Percentiles rank a stretch among this genome's conserved stretches.
These are phyloP conservation scores for Penicillium sp. DNA, from an alignment of 2,329 filamentous ascomycete genomes.

Conservation along the genomic window DNA sequence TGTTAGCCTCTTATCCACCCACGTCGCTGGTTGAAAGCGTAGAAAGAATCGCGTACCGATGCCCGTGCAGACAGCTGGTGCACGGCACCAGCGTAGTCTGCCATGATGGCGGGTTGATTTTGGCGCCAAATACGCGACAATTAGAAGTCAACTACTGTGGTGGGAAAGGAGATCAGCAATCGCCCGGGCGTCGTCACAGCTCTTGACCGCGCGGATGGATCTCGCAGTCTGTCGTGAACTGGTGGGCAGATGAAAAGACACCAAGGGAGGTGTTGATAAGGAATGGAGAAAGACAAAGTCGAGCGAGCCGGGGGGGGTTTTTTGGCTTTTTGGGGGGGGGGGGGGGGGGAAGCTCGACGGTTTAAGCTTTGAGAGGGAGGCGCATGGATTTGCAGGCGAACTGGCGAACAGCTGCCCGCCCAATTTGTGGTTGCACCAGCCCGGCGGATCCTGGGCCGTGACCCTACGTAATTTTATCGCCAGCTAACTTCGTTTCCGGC, in stretches of 20 bases:
- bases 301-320: not conserved
- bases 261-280: not conserved
- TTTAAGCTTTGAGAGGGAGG: conserved; percentile 16
- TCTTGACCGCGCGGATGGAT: no score
- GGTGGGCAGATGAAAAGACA: not conserved
- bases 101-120: conserved; percentile 11
- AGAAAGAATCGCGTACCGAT: not conserved
- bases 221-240: not conserved
- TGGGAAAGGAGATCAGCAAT: not conserved
- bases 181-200: no score
- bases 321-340: no score
- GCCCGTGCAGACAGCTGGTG: conserved; percentile 14
- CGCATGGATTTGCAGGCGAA: conserved; percentile 4
- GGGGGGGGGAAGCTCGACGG: conserved; percentile 6
- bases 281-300: not conserved
- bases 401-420: no score
- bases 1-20: not conserved
- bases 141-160: not conserved
- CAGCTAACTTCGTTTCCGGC: not conserved
- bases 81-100: conserved; percentile 7
- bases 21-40: no score
- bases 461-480: conserved; percentile 14
- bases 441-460: conserved; percentile 12
- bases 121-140: not conserved
- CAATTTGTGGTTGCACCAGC: not conserved